A percentile compares a stretch with the other conserved stretches of the same genome.
These are phyloP conservation scores for Aspergillus haitiensis DNA, from an alignment of 495 filamentous ascomycete genomes.

Conservation along the genomic window DNA sequence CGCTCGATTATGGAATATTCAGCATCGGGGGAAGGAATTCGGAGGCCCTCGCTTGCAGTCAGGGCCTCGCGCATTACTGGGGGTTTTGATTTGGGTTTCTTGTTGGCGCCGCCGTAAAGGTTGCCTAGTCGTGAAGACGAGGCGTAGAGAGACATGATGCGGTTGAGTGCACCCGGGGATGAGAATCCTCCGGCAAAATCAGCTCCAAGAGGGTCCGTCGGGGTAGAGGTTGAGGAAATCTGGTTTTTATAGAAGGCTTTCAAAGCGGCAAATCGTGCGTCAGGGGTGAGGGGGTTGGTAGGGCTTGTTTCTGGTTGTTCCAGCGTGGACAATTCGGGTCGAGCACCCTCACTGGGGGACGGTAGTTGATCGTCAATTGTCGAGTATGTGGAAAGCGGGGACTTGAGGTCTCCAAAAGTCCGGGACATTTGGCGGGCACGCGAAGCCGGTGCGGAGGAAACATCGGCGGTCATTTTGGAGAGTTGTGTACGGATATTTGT, in stretches of 20 bases:
- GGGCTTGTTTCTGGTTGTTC: conserved; percentile 12
- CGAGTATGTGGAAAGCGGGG: conserved; percentile 40
- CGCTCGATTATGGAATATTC: conserved; percentile 48
- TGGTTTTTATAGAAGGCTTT: conserved; percentile 74
- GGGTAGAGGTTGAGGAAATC: conserved; percentile 57
- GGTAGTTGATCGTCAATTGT: conserved; percentile 37
- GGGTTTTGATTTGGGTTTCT: conserved; percentile 66
- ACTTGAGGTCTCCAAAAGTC: conserved; percentile 41
- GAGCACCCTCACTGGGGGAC: conserved; percentile 15
- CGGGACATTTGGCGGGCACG: conserved; percentile 37
- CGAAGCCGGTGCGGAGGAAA: conserved; percentile 15
- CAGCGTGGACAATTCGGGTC: conserved; percentile 16
- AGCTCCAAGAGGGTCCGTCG: conserved; percentile 49
- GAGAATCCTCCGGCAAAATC: conserved; percentile 63
- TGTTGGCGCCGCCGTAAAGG: conserved; percentile 53
- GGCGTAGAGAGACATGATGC: conserved; percentile 91
- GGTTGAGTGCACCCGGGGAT: conserved; percentile 76
- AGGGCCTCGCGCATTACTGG: conserved; percentile 77
- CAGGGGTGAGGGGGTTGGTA: conserved; percentile 34
- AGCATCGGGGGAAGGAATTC: conserved; percentile 50
- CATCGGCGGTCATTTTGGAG: conserved; percentile 42
- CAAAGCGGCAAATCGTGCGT: conserved; percentile 52
- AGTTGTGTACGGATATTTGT: conserved; percentile 84
- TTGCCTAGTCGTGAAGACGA: conserved; percentile 47
- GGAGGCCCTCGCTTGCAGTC: conserved; percentile 66